Evolutionary conservation across 164 flowering plant species (phyloP).

Genomic region (Magnolia kwangsiensis): DNA sequence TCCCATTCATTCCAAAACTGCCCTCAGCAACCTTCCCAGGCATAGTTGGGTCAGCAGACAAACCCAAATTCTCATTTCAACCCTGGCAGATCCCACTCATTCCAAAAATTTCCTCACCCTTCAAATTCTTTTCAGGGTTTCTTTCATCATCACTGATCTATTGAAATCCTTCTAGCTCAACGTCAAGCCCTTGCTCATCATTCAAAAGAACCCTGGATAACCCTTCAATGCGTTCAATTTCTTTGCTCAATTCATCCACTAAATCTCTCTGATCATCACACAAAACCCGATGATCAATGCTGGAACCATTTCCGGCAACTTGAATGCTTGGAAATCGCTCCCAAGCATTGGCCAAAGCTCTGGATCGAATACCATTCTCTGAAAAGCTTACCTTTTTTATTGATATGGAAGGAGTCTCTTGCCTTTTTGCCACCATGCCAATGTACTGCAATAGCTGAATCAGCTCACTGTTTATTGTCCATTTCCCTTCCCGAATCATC

Average conservation of each 20-base stretch:
- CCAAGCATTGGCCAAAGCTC: constrained; percentile 16
- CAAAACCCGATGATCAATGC: constrained; percentile 10
- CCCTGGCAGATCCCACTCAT: too few species aligned
- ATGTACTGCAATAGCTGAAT: constrained; percentile 53
- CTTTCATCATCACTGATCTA: too few species aligned
- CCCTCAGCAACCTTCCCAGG: too few species aligned
- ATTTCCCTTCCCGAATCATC: constrained; percentile 57
- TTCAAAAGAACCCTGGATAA: constrained; percentile 28
- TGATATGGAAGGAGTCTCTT: constrained; percentile 20
- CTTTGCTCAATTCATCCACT: constrained; percentile 31
- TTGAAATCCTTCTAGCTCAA: too few species aligned
- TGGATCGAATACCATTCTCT: constrained; percentile 1
- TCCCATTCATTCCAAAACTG: too few species aligned
- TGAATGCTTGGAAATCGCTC: too few species aligned
- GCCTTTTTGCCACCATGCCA: constrained; percentile 35
- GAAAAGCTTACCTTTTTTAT: constrained; percentile 33
- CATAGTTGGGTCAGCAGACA: too few species aligned
- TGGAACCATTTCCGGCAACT: constrained; percentile 5
- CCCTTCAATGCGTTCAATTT: constrained; percentile 26
- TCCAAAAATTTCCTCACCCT: too few species aligned
- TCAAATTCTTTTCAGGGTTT: too few species aligned
- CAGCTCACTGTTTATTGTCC: constrained; percentile 47
- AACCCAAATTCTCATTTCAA: too few species aligned
- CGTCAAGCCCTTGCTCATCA: too few species aligned
- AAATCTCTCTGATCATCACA: constrained; percentile 18